phyloP scores from a whole-genome alignment of 345 rosid species.

The Camelina sativa region DNA sequence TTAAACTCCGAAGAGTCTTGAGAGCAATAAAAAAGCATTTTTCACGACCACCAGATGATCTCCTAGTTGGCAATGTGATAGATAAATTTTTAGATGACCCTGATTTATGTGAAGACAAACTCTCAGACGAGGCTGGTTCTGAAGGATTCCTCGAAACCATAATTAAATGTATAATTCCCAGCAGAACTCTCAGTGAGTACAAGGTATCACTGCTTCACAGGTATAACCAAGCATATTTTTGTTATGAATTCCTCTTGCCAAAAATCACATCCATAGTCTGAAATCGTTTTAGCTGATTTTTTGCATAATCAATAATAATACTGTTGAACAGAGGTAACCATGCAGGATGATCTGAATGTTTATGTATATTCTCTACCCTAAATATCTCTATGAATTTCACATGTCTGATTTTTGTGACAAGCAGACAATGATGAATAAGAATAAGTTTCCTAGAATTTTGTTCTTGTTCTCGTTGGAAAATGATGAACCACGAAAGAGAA shows the following conservation, averaged over 20 bases:
- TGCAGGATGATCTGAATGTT: conserved; percentile 14
- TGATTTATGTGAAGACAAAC: conserved; percentile 81
- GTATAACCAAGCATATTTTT: conserved; percentile 45
- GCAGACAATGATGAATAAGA: conserved; percentile 24
- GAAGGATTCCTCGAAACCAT: conserved; percentile 80
- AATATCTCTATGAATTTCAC: conserved; percentile 14
- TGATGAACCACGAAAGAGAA: conserved; percentile 23
- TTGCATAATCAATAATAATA: conserved; percentile 22
- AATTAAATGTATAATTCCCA: conserved; percentile 64
- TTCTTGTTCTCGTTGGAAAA: conserved; percentile 17
- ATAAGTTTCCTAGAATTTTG: conserved; percentile 17
- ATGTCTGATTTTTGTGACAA: conserved; percentile 30
- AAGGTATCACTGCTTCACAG: conserved; percentile 58
- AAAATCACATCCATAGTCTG: conserved; percentile 10
- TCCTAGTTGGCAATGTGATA: conserved; percentile 74
- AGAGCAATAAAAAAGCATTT: conserved; percentile 96
- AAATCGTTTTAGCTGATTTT: conserved; percentile 24
- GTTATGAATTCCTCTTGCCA: conserved; percentile 16
- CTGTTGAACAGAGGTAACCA: conserved; percentile 18
- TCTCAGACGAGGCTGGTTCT: conserved; percentile 84
- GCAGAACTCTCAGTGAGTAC: conserved; percentile 65
- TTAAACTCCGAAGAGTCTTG: conserved; percentile 95
- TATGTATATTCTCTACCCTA: conserved; percentile 4
- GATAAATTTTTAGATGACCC: conserved; percentile 88
- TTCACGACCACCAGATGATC: conserved; percentile 87